A percentile compares a stretch with the other conserved stretches of the same genome.
These are phyloP conservation scores for Arxiozyma slooffiae DNA, from an alignment of 1,139 yeast species.

Conservation along the genomic window DNA sequence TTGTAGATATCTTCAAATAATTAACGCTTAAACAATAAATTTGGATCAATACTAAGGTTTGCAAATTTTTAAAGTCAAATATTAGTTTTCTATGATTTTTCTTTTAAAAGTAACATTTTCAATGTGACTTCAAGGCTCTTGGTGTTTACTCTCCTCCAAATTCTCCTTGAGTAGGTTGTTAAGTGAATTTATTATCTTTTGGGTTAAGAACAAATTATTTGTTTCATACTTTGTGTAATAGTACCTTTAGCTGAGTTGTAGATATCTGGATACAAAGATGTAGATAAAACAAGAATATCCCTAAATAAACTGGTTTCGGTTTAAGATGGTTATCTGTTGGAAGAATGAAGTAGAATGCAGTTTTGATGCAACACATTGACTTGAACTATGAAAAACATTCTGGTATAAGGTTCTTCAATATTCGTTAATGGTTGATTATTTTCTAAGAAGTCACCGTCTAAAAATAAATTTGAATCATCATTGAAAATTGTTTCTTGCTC, in stretches of 20 bases:
- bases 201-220: conserved; percentile 62
- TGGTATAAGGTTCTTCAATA: conserved; percentile 55
- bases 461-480: conserved; percentile 39
- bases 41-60: conserved; percentile 40
- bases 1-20: conserved; percentile 42
- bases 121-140: conserved; percentile 63
- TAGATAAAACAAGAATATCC: conserved; percentile 59
- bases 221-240: conserved; percentile 60
- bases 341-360: conserved; percentile 64
- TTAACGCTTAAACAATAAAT: conserved; percentile 52
- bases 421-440: conserved; percentile 41
- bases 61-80: conserved; percentile 48
- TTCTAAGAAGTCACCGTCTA: conserved; percentile 40
- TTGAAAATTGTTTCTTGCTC: conserved; percentile 65
- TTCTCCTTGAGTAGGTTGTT: conserved; percentile 42
- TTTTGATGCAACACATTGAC: conserved; percentile 71
- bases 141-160: conserved; percentile 42
- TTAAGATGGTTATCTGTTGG: conserved; percentile 61
- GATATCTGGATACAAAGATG: conserved; percentile 64
- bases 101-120: conserved; percentile 42
- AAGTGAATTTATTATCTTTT: conserved; percentile 37
- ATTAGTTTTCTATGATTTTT: conserved; percentile 47
- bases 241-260: conserved; percentile 64
- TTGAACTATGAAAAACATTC: conserved; percentile 68
- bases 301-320: conserved; percentile 55